phyloP scores from a whole-genome alignment of 345 rosid genomes.

The Ceriops decandra region DNA sequence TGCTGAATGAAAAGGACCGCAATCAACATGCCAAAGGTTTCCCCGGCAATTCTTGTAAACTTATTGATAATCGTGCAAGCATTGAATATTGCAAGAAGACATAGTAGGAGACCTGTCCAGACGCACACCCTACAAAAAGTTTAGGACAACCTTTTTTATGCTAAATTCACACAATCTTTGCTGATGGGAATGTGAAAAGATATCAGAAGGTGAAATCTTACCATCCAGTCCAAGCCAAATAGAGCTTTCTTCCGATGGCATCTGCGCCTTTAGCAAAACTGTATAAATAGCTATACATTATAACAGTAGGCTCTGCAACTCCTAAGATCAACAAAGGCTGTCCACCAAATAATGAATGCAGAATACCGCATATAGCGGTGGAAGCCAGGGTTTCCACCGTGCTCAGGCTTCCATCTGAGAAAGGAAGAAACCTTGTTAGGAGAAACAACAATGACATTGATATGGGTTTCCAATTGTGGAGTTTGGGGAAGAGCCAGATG shows the following conservation, averaged over 20 bases:
- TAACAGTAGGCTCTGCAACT: conserved; percentile 46
- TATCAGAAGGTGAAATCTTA: conserved; percentile 2
- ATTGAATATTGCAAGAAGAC: conserved; percentile 33
- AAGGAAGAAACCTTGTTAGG: background rate
- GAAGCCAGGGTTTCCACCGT: conserved; percentile 57
- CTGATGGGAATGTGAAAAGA: background rate
- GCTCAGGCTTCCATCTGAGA: conserved; percentile 56
- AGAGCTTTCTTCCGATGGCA: conserved; percentile 26
- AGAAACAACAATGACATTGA: background rate
- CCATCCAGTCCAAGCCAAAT: conserved; percentile 47
- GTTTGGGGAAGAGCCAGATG: background rate
- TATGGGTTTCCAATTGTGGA: no score
- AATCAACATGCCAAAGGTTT: conserved; percentile 41
- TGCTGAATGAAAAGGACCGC: conserved; percentile 38
- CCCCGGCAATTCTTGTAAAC: conserved; percentile 43
- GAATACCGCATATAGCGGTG: conserved; percentile 54
- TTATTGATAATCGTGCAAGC: conserved; percentile 31
- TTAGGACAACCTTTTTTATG: background rate
- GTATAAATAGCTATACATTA: conserved; percentile 37
- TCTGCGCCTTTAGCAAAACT: conserved; percentile 27
- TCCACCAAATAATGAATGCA: conserved; percentile 55
- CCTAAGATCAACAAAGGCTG: conserved; percentile 41
- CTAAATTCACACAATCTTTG: background rate
- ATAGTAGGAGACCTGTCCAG: conserved; percentile 38
- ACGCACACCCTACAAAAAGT: conserved; percentile 31